Conservation (phyloP, 2,329 filamentous ascomycete genomes). For the Claviceps digitariae region DNA sequence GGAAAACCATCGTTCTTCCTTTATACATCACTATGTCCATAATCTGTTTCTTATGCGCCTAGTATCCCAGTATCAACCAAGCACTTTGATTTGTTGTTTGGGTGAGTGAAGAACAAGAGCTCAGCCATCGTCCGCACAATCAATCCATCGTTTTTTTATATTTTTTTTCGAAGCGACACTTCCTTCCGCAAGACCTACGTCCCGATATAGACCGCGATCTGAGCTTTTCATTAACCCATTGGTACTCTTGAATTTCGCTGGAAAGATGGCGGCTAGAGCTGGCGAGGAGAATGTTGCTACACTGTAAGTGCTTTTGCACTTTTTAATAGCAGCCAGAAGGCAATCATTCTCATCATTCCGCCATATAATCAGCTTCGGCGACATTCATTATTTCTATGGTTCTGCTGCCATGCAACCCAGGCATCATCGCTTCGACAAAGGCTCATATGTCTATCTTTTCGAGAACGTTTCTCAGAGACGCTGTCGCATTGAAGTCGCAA, state of each 20-base stretch:
- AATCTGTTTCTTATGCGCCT: too few relatives aligned
- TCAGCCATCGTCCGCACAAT: too few relatives aligned
- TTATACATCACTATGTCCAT: too few relatives aligned
- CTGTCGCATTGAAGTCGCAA: constrained; percentile 64
- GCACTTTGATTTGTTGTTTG: too few relatives aligned
- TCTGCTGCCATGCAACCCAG: constrained; percentile 51
- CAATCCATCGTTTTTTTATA: too few relatives aligned
- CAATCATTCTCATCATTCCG: not conserved
- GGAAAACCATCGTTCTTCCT: too few relatives aligned
- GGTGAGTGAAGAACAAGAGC: too few relatives aligned
- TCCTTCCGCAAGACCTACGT: too few relatives aligned
- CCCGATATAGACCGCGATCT: not conserved
- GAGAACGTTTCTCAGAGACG: constrained; percentile 54
- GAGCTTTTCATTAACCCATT: too few relatives aligned
- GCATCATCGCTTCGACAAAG: constrained; percentile 71
- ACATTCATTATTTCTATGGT: constrained; percentile 67
- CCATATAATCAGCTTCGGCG: constrained; percentile 46
- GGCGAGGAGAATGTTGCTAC: constrained; percentile 39
- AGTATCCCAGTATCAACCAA: too few relatives aligned
- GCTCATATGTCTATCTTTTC: constrained; percentile 69
- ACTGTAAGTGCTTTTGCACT: constrained; percentile 27
- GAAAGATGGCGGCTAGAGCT: constrained; percentile 29
- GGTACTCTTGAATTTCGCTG: too few relatives aligned
- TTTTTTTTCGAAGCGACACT: too few relatives aligned
- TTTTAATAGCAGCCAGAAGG: not conserved